Base-by-base conservation (phyloP, 257 asterid species). In the Solanum pimpinellifolium region DNA sequence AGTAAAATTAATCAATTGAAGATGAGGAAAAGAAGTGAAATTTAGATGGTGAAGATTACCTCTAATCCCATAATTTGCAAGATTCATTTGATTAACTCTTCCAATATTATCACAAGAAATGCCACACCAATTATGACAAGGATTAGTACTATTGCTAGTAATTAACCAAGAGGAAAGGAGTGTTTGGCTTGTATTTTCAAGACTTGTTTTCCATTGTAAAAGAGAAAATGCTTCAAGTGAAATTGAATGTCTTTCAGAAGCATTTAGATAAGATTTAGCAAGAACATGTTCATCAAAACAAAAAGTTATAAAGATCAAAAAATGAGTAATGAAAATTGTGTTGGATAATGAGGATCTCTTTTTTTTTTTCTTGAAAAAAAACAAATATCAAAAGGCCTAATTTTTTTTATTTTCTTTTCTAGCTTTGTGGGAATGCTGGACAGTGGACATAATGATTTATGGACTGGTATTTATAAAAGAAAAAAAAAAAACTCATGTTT, bases 21-120 rank as follows among this genome's bases (percentile, higher is more conserved):
- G 77, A 84, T 70, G 88, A 2, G 89, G 47, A 20, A 88, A 80
- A 7, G 85, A 84, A 13, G 92, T 84, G 86, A 90, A 90, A 74
- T 41, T 77, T 66, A 88, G 60, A 25, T 77, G 11, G n/a, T 60
- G 49, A n/a, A 86, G 75, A 0, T 13, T 86, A 77, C 88, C 88
- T 77, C 25, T 77, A 37, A 86, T 23, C 11, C 31, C 80, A 76
- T 41, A 77, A 77, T 23, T 27, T 52, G 69, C 25, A n/a, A 86
- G 68, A n/a, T 60, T 0, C 7, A 86, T 5, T 42, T 21, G 9
- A n/a, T 33, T 66, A 77, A 86, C 52, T 60, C 78, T 78, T 65
- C 75, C 87, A 70, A 37, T 14, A 23, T 9, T 78, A 41, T 77
- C 23, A 49, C 88, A 86, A 52, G 37, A 25, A 77, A 77, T 86